Evolutionary conservation across 352 stramenopile genomes (phyloP), one percentile per base, ranked within the genome.

Genomic region (Globisporangium radiosum): DNA sequence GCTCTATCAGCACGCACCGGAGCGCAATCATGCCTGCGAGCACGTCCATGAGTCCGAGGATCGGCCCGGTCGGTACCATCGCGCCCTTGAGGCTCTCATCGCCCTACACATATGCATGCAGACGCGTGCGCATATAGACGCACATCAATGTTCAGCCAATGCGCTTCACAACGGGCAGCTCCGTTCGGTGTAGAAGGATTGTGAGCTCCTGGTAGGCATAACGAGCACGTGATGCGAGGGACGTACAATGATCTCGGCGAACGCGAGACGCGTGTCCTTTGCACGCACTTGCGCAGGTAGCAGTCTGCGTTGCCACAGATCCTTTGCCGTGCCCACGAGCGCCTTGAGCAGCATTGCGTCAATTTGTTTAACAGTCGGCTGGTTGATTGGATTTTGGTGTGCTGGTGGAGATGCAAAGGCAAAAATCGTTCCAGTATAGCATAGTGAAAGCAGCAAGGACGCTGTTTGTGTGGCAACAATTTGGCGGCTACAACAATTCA

Each of bases 241-340:
- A 19, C 60, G 56, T 74, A 87, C 76, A 25, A 87, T 76, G 45
- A 87, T 82, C 36, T 87, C 71, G 4, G 74, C 69, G 63, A 85
- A 85, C 19, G 76, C 75, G 45, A 78, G 40, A 1, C 76, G 73
- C 52, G 76, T 85, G 59, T 83, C 75, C 50, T 70, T 76, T 37
- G 73, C 69, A 40, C 75, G 73, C 52, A 82, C 56, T 60, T 82
- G 71, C 15, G 62, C 42, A 1, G 75, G 73, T 63, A 81, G 77
- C 44, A 71, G 59, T 45, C 69, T 69, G 57, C 72, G 70, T 33
- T 70, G 72, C 72, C 74, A 81, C 43, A 75, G 11, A 19, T 83
- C 74, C 53, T 73, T 71, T 52, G 54, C 65, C 19, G 71, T 76
- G n/a, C 62, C 69, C 10, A 69, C 33, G 36, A 83, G 64, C 64